Conservation (phyloP, 352 stramenopile genomes). For the Globisporangium takayamanum region DNA sequence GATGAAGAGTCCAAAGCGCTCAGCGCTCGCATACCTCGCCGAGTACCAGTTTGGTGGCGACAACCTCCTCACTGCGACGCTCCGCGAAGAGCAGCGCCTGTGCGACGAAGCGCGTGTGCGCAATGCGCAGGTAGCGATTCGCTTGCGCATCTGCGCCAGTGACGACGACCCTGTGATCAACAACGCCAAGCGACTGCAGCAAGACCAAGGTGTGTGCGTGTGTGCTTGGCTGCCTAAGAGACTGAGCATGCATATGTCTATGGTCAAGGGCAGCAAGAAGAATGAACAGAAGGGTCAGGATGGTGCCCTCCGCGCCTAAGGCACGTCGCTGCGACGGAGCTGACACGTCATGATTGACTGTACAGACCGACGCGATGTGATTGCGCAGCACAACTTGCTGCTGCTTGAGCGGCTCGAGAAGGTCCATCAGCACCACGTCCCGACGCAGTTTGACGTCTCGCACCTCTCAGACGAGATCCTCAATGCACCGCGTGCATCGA, state of each 20-base stretch:
- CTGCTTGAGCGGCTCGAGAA: constrained; percentile 42
- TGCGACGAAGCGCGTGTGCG: constrained; percentile 40
- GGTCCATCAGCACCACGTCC: constrained; percentile 41
- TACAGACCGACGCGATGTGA: constrained; percentile 40
- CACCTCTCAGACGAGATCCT: constrained; percentile 38
- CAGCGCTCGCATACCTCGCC: constrained; percentile 38
- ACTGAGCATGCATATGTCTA: background rate
- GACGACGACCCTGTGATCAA: constrained; percentile 25
- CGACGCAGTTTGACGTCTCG: constrained; percentile 57
- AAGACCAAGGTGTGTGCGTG: constrained; percentile 34
- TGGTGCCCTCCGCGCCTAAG: too few relatives aligned
- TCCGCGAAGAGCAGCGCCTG: constrained; percentile 37
- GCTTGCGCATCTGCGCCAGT: constrained; percentile 19
- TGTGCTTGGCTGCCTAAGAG: background rate
- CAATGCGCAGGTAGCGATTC: constrained; percentile 35
- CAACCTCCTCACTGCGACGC: constrained; percentile 49
- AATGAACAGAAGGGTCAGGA: too few relatives aligned
- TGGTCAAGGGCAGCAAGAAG: background rate
- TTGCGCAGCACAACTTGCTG: constrained; percentile 42
- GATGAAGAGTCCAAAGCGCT: constrained; percentile 46
- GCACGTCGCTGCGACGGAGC: background rate
- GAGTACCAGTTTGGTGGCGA: constrained; percentile 64
- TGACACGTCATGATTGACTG: background rate
- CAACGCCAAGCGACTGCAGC: constrained; percentile 50
- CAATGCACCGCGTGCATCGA: constrained; percentile 29